Evolutionary conservation across 768 basidiomycete species (phyloP), one percentile per base, ranked within the genome.

Genomic region (Tylopilus balloui): DNA sequence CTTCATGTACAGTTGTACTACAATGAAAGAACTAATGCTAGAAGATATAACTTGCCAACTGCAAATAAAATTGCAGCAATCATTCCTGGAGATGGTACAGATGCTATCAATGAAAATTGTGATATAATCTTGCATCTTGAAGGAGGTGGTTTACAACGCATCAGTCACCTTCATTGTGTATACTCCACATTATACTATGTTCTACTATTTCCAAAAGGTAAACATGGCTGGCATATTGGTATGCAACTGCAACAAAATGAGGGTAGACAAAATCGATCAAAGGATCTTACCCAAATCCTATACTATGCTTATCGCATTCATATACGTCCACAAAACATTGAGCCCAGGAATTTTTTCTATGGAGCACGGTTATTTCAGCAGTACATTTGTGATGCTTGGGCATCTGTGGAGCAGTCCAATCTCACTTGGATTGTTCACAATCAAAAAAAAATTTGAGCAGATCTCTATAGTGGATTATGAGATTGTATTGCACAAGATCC

Each of bases 371-470:
- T 81, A 0, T 69, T 79, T 28, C 74, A 78, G 46, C 69, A 76
- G 38, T 75, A 65, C 51, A 44, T 74, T 28, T 71, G 73, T 39
- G 76, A 81, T 66, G 57, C 51, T 1, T 81, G 69, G 70, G 76
- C 78, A 10, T 58, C 65, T 0, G 56, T 69, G n/a, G 77, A 81
- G 2, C 74, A 78, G 21, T 54, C 40, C 10, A 58, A 62, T 1
- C 60, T 81, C 1, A 42, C 28, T 13, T 80, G 61, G 59, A 31
- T 71, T 3, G 23, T 46, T 2, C 17, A 53, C 3, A 67, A 78
- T 51, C 73, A 78, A 37, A 40, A 15, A 1, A 46, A 44, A 13
- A 44, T 77, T 9, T 60, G 72, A 5, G 63, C 70, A 1, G 56
- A 69, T 1, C 29, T 72, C 0, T 73, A 73, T 50, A 43, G 46